phyloP scores from a whole-genome alignment of 306 rosid genomes.

The Acmispon strigosus region DNA sequence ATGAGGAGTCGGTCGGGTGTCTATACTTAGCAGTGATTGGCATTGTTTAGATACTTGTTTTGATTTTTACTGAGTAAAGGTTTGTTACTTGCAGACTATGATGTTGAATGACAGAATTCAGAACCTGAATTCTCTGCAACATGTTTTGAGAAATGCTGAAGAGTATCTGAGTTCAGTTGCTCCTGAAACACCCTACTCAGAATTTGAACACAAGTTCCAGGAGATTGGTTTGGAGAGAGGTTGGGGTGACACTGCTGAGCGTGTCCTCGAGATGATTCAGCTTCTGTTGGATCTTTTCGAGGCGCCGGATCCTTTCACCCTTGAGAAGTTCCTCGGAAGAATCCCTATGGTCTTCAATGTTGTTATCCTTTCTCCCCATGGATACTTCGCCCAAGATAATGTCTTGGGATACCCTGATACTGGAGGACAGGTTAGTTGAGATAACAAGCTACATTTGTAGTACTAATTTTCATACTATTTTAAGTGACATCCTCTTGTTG shows the following conservation, averaged over 20 bases:
- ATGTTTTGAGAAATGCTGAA: slow-evolving; percentile 80
- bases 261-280: slow-evolving; percentile 77
- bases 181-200: slow-evolving; percentile 55
- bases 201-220: slow-evolving; percentile 60
- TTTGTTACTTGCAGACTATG: slow-evolving; percentile 52
- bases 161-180: slow-evolving; percentile 48
- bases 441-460: background rate
- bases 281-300: slow-evolving; percentile 93
- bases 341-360: slow-evolving; percentile 96
- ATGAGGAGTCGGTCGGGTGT: no score
- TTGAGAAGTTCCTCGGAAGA: slow-evolving; percentile 83
- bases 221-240: slow-evolving; percentile 93
- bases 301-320: slow-evolving; percentile 95
- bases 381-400: slow-evolving; percentile 92
- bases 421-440: slow-evolving; percentile 80
- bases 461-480: background rate
- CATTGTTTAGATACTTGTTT: background rate
- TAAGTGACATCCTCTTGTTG: background rate
- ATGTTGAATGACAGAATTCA: slow-evolving; percentile 86
- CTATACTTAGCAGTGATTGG: no score
- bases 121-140: slow-evolving; percentile 59
- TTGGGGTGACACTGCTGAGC: slow-evolving; percentile 84
- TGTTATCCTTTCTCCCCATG: slow-evolving; percentile 95
- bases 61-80: background rate
- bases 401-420: slow-evolving; percentile 99